Evolutionary conservation across 495 filamentous ascomycete species (phyloP).

Genomic region (Aspergillus heteromorphus): DNA sequence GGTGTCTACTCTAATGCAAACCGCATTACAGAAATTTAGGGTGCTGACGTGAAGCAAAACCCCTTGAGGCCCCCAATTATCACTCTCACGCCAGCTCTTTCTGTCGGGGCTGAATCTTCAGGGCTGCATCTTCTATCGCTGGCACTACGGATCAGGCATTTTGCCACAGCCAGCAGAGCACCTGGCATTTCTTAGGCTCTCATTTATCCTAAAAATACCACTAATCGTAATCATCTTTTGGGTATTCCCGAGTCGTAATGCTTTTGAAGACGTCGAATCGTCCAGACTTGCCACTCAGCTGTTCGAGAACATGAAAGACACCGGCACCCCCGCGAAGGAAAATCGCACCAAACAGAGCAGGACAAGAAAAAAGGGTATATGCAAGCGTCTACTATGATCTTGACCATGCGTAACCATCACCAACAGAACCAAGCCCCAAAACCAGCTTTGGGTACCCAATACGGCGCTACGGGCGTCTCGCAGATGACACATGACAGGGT

Average conservation of each 20-base stretch:
- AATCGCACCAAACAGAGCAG: neutral
- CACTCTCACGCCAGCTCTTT: neutral
- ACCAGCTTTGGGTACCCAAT: neutral
- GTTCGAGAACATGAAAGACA: neutral
- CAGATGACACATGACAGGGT: neutral
- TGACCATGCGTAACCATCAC: neutral
- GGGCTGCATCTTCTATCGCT: no score
- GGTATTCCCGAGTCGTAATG: constrained; percentile 5
- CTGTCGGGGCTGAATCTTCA: no score
- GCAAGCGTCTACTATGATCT: neutral
- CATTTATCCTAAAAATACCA: constrained; percentile 9
- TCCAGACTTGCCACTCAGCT: neutral
- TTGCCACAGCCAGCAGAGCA: neutral
- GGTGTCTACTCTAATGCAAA: no score
- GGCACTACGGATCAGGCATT: no score
- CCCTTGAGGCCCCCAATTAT: neutral
- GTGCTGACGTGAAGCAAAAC: neutral
- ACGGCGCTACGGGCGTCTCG: neutral
- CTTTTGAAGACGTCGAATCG: neutral
- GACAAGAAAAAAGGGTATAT: neutral
- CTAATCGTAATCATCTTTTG: neutral
- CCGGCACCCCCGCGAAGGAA: neutral
- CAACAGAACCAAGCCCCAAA: neutral
- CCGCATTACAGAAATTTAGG: no score
- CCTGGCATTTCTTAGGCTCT: neutral